Base-by-base conservation (phyloP, 345 rosid species). In the Dipteronia sinensis region DNA sequence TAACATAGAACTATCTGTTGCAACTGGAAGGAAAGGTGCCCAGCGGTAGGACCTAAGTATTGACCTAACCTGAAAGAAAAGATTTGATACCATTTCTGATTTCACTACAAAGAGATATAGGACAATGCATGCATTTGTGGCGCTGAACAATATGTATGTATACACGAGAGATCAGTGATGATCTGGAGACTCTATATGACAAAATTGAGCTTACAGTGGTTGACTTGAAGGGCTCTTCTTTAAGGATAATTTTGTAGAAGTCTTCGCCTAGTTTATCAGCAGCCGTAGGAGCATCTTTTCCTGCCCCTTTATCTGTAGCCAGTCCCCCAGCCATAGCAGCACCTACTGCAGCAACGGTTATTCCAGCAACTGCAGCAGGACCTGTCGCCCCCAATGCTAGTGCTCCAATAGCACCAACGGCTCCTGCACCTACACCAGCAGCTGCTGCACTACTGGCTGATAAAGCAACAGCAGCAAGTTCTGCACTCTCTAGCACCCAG, bases 211-310 rank as follows among this genome's bases (percentile, higher is more conserved):
- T 87, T 81, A 92, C 94, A 12, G 89, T 81, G 78, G 97, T 92
- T 63, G 96, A 90, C 81, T 86, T 93, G 81, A 95, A 95, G 31
- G 98, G 98, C 79, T 95, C 98, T 83, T 95, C 95, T 82, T 87
- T 85, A 38, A 93, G 89, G 69, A 93, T 83, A 49, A 89, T 89
- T 81, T 90, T 83, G 83, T 92, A 95, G 77, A 93, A 93, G 66
- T 95, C 98, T 74, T 89, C 80, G 55, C 93, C 95, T 65, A 95
- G 85, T 22, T 81, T 84, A 76, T 84, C 89, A 19, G 91, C 97
- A 62, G 98, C 98, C 0, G 93, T 83, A 0, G 94, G 76, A 74
- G 92, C 91, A 78, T 95, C 93, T 83, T 88, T 86, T 17, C 92
- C 94, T 0, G 80, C 29, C 8, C 86, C 95, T 76, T 83, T 86